Evolutionary conservation across 441 rosid species (phyloP).

Genomic region (Populus hybrid): DNA sequence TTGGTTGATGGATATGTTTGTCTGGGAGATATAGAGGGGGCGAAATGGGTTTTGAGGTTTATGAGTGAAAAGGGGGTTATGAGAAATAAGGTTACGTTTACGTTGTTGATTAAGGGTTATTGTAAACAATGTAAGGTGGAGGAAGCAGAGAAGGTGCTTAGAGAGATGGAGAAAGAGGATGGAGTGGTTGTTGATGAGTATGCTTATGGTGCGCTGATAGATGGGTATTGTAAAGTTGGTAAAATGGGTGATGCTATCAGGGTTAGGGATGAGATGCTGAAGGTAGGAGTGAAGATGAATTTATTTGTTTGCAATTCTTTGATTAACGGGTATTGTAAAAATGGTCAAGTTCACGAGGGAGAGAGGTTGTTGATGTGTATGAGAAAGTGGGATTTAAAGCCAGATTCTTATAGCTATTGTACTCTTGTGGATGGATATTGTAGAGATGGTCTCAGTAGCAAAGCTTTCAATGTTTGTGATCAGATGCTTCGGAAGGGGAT

Average conservation of each 20-base stretch:
- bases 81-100: constrained; percentile 51
- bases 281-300: constrained; percentile 58
- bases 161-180: constrained; percentile 37
- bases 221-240: constrained; percentile 69
- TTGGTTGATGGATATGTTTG: constrained; percentile 71
- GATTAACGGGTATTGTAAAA: constrained; percentile 76
- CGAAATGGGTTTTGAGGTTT: constrained; percentile 35
- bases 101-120: constrained; percentile 60
- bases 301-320: constrained; percentile 65
- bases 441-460: constrained; percentile 41
- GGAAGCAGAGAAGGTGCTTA: constrained; percentile 60
- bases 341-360: constrained; percentile 47
- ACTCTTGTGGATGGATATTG: constrained; percentile 79
- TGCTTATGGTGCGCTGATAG: constrained; percentile 65
- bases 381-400: constrained; percentile 59
- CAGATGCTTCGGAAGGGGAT: constrained; percentile 47
- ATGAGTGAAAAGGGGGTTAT: constrained; percentile 53
- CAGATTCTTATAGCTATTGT: constrained; percentile 70
- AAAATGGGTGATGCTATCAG: constrained; percentile 56
- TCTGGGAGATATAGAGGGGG: constrained; percentile 57
- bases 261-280: constrained; percentile 58
- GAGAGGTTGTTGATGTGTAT: constrained; percentile 38
- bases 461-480: constrained; percentile 63
- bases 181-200: constrained; percentile 47
- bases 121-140: constrained; percentile 50